Evolutionary conservation across 352 stramenopile genomes (phyloP), one percentile per base, ranked within the genome.

Genomic region (Phytophthora meadii): DNA sequence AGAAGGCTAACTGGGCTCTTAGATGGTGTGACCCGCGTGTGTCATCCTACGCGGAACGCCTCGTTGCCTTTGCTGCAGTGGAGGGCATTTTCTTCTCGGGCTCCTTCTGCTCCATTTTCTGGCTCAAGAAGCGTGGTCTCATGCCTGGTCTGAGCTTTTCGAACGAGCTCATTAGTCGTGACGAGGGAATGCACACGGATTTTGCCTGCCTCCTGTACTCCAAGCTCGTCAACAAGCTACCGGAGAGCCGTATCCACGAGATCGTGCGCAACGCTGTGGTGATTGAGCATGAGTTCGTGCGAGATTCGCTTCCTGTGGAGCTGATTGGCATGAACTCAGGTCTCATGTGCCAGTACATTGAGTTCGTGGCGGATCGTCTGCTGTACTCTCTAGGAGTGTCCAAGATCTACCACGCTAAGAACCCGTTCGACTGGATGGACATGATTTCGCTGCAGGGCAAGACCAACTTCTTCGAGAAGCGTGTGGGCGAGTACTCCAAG

Each of bases 361-460:
- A 99, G 84, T 99, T 99, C 72, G 93, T 96, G 69, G 97, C 97
- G 19, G 97, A 99, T 82, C 90, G 97, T 14, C 75, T 99, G 49
- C 76, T 99, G 12, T 81, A 93, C 46, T 85, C 94, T 19, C 86
- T 99, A 5, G 93, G 91, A 52, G 95, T 90, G 58, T 48, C 76
- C 32, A 98, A 98, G 80, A 80, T 98, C 72, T 99, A 98, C 87
- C 85, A 95, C 61, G 83, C 81, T 9, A 75, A 80, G 40, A 99
- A 99, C 77, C 97, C 97, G 17, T 99, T 99, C 74, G 97, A 99
- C 75, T 99, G 97, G 97, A 99, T 99, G 98, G 97, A 99, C 70
- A 98, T 99, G 84, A 99, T 99, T 72, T 98, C 90, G 34, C 84
- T 99, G 22, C 92, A 99, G 74, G 97, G 97, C 62, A 99, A 99